Evolutionary conservation across 371 early-diverging fungal species (phyloP), one percentile per base, ranked within the genome.

Genomic region (Rhizomucor miehei): DNA sequence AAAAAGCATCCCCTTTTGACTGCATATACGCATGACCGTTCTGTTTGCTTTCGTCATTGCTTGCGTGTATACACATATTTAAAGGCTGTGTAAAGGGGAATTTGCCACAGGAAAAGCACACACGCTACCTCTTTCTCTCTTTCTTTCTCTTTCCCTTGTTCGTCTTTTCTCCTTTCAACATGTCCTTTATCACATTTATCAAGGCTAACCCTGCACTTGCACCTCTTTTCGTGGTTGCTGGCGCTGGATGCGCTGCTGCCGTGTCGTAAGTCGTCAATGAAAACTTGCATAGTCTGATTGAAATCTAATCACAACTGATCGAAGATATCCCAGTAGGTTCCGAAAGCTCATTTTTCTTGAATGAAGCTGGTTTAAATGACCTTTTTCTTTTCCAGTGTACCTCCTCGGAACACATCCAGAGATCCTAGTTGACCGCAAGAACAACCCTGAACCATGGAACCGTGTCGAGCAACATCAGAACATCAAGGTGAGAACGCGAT

Each of bases 381-480:
- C 12, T n/a, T 14, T 24, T 23, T 24, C 12, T 19, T 45, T 29
- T 35, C 17, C 48, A 75, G 70, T 72, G 44, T 72, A 72, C 41
- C 51, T 75, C 52, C 59, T 75, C 39, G 60, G 57, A 46, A 75
- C 70, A 13, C 77, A 76, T 57, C 77, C 77, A 54, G 77, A 76
- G 47, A 71, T 76, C 29, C 61, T 67, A n/a, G 59, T 76, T 46
- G 73, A 76, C 51, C 64, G 65, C 35, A 68, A 71, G 57, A 73
- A 73, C 43, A 73, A 73, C 57, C 75, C 75, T 25, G 60, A 62
- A 37, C 77, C 77, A 52, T 76, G 77, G 77, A 55, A 65, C 40
- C 66, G 59, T 17, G 67, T 76, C 20, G 53, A 76, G 55, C 77
- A 76, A 45, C 71, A 76, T 47, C 51, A 73, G 43, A 73, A 73